Evolutionary conservation across 805 yeast species (phyloP).

Genomic region (Candida stauntonica): DNA sequence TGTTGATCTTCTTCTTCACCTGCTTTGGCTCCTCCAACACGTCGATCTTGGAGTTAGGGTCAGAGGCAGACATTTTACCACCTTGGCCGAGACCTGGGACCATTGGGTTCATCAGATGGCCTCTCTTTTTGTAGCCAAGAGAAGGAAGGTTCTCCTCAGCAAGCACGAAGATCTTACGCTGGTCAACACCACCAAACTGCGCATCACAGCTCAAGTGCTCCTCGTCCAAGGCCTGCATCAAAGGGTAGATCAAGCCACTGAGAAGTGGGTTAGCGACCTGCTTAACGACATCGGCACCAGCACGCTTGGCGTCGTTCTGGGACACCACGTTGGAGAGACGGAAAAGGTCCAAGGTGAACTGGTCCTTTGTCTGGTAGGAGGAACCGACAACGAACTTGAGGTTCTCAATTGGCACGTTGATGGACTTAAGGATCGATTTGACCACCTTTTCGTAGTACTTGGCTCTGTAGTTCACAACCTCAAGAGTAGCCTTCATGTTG

Average conservation of each 20-base stretch:
- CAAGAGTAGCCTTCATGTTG: constrained; percentile 97
- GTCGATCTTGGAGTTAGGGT: constrained; percentile 96
- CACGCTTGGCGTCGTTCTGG: constrained; percentile 95
- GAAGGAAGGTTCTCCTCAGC: constrained; percentile 91
- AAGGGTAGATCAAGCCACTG: constrained; percentile 91
- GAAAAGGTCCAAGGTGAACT: constrained; percentile 88
- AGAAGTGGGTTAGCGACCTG: constrained; percentile 93
- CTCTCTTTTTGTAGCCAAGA: constrained; percentile 94
- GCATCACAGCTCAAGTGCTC: constrained; percentile 83
- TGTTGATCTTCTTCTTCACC: constrained; percentile 84
- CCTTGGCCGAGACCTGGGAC: constrained; percentile 97
- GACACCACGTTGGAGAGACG: constrained; percentile 78
- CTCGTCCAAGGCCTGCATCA: constrained; percentile 98
- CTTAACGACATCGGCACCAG: constrained; percentile 99
- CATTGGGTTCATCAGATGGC: constrained; percentile 98
- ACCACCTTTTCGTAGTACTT: constrained; percentile 80
- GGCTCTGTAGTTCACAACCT: constrained; percentile 84
- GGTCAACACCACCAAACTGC: constrained; percentile 99
- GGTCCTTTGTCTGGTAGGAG: constrained; percentile 73
- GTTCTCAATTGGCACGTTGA: constrained; percentile 89
- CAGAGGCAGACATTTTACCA: constrained; percentile 98
- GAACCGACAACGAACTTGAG: constrained; percentile 83
- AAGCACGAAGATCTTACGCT: constrained; percentile 92
- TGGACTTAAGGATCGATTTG: constrained; percentile 78
- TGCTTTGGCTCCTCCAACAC: constrained; percentile 82